Conservation (phyloP, 208 protist genomes). For the Leishmania aethiopica region DNA sequence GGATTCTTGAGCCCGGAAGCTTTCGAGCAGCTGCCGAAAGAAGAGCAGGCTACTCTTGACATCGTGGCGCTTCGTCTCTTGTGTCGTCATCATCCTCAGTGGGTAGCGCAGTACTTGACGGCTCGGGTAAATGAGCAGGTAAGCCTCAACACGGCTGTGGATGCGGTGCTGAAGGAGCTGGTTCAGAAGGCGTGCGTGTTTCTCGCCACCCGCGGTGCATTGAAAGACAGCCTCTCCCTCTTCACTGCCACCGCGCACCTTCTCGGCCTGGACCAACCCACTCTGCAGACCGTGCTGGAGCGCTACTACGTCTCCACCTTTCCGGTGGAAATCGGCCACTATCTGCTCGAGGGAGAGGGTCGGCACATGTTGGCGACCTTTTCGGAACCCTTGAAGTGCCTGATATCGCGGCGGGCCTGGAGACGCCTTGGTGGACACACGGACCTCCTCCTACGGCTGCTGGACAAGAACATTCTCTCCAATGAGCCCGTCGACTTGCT, state of each 20-base stretch:
- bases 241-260: conserved; percentile 17
- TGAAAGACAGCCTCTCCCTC: conserved; percentile 7
- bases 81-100: conserved; percentile 11
- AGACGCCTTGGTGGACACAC: not conserved
- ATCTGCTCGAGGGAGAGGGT: conserved; percentile 21
- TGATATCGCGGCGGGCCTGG: not conserved
- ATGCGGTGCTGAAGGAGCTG: not conserved
- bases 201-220: conserved; percentile 1
- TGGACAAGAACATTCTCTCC: conserved; percentile 9
- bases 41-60: conserved; percentile 10
- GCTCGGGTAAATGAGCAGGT: conserved; percentile 7
- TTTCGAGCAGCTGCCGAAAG: conserved; percentile 13
- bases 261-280: not conserved
- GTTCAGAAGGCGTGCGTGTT: conserved; percentile 8
- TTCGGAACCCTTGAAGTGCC: not conserved
- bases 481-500: not conserved
- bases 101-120: conserved; percentile 5
- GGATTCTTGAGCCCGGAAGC: conserved; percentile 1
- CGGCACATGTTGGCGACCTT: not conserved
- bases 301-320: conserved; percentile 13
- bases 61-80: conserved; percentile 1
- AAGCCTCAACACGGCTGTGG: not conserved
- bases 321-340: conserved; percentile 16
- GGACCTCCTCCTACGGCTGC: conserved; percentile 18
- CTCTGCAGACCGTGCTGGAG: not conserved